phyloP scores from a whole-genome alignment of 2,329 filamentous ascomycete species.

The Meredithiella fracta region DNA sequence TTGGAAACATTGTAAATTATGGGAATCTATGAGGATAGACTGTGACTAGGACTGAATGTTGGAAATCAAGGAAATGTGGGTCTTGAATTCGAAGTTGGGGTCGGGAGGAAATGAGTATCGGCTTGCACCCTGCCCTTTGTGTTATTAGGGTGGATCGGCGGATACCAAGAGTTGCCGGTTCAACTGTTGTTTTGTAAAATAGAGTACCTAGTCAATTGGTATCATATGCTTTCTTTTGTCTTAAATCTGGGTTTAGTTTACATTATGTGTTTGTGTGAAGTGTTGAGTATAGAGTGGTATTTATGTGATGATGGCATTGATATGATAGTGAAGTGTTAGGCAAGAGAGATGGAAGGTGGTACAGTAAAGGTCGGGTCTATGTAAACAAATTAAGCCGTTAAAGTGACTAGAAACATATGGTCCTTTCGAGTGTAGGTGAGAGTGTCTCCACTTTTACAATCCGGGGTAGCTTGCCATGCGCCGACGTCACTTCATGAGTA shows the following conservation, averaged over 20 bases:
- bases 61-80: background rate
- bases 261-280: background rate
- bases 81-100: background rate
- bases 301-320: background rate
- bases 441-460: too few relatives aligned
- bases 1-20: too few relatives aligned
- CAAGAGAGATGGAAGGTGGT: background rate
- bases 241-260: background rate
- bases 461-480: too few relatives aligned
- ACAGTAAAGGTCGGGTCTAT: background rate
- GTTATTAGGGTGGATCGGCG: background rate
- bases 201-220: background rate
- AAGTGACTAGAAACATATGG: too few relatives aligned
- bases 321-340: too few relatives aligned
- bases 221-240: conserved; percentile 1
- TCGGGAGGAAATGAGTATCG: background rate
- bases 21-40: too few relatives aligned
- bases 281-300: background rate
- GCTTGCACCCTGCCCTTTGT: conserved; percentile 6
- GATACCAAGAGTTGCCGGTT: background rate
- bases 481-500: too few relatives aligned
- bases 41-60: too few relatives aligned
- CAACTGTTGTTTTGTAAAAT: conserved; percentile 3
- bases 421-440: too few relatives aligned
- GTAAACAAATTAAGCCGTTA: background rate